Evolutionary conservation across 305 asterid species (phyloP), one percentile per base, ranked within the genome.

Genomic region (Solanum hybrid): DNA sequence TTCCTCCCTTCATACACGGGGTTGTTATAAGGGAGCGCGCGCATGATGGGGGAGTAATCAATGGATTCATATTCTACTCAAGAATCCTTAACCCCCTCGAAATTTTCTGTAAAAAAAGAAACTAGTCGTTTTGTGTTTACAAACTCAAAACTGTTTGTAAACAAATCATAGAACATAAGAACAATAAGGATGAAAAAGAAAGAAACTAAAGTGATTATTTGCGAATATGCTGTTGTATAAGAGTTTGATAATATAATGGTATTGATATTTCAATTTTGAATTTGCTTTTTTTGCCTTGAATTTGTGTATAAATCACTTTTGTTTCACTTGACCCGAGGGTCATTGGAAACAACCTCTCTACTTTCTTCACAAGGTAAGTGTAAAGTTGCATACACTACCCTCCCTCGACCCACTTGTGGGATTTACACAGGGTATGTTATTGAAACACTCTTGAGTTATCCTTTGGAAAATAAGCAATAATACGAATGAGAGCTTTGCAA

Each of bases 31-130:
- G 76, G 88, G 88, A 11, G 77, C 0, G 88, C 7, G 5, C 4
- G 4, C 72, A 79, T 34, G 17, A 79, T 22, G 27, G 75, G 75
- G 88, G 70, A 57, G 38, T 9, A 84, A 45, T 51, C 24, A 51
- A 45, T 51, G 88, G 88, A 31, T 51, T 51, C 88, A 84, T 84
- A 84, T 84, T 84, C 75, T 84, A 84, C 88, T 84, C 88, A 51
- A 51, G 41, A 84, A 84, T 84, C 88, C 76, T 85, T 1, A 1
- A 1, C 7, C 26, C 26, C 88, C n/a, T 85, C 8, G 8, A 85
- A 51, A 31, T 3, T 83, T 39, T 51, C 76, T 84, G 88, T 84
- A 20, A 57, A 31, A 31, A 31, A 41, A 27, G 51, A 6, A 27
- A 27, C 10, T 26, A 41, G 39, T 29, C 7, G 70, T 51, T 34